Evolutionary conservation across 1,284 basidiomycete species (phyloP).

Genomic region (Flammula alnicola): DNA sequence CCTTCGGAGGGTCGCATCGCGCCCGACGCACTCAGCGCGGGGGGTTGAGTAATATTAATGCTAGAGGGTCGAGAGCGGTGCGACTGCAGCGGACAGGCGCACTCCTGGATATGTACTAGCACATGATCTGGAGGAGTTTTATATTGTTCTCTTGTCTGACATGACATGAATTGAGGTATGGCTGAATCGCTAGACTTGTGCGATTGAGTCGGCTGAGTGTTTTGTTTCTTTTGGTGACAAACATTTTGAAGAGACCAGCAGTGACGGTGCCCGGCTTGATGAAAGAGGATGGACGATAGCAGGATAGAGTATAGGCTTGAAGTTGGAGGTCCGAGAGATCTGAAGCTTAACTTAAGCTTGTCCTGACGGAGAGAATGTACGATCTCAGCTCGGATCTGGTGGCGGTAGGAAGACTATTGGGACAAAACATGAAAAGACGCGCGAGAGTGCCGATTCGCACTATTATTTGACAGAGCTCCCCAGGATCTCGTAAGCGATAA

Average conservation of each 20-base stretch:
- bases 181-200: constrained; percentile 6
- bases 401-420: constrained; percentile 18
- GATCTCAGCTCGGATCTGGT: constrained; percentile 24
- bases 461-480: constrained; percentile 19
- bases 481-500: constrained; percentile 17
- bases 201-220: constrained; percentile 8
- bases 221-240: no score
- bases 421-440: constrained; percentile 17
- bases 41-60: background rate
- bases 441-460: constrained; percentile 19
- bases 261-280: no score
- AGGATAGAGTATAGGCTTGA: constrained; percentile 16
- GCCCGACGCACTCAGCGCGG: background rate
- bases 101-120: constrained; percentile 15
- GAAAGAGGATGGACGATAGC: background rate
- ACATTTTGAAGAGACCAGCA: no score
- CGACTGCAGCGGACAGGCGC: constrained; percentile 8
- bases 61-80: background rate
- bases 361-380: constrained; percentile 14
- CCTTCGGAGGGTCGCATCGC: no score
- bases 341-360: constrained; percentile 22
- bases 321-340: constrained; percentile 17
- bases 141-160: constrained; percentile 11
- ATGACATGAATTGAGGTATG: constrained; percentile 18
- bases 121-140: background rate